Conservation (phyloP, 495 filamentous ascomycete species). For the Hypoxylon rickii region DNA sequence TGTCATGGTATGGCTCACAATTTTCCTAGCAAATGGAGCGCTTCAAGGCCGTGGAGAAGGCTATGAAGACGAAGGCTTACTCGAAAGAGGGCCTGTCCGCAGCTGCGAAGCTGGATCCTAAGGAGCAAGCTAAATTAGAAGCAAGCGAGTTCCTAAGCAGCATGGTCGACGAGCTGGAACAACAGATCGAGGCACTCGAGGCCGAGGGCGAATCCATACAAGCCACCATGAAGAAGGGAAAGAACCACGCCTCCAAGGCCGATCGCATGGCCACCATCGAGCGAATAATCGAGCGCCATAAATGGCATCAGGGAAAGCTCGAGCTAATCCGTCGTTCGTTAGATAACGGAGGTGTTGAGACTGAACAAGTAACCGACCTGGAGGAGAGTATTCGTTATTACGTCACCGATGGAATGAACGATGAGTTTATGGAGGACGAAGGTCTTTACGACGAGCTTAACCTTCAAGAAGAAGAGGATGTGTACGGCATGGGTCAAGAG, state of each 20-base stretch:
- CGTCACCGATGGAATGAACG: conserved; percentile 83
- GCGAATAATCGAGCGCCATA: conserved; percentile 84
- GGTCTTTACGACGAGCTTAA: conserved; percentile 91
- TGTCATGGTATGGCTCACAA: conserved; percentile 14
- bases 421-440: conserved; percentile 91
- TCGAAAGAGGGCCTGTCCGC: conserved; percentile 95
- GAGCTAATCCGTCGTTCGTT: conserved; percentile 88
- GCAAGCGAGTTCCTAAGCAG: conserved; percentile 78
- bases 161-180: conserved; percentile 92
- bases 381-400: conserved; percentile 95
- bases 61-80: conserved; percentile 99
- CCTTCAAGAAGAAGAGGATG: conserved; percentile 84
- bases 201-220: conserved; percentile 87
- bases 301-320: conserved; percentile 92
- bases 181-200: conserved; percentile 89
- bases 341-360: conserved; percentile 89
- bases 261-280: conserved; percentile 88
- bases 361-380: conserved; percentile 78
- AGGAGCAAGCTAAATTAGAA: conserved; percentile 90
- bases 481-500: conserved; percentile 80
- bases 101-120: conserved; percentile 90
- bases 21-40: conserved; percentile 92
- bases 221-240: conserved; percentile 90
- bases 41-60: conserved; percentile 99
- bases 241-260: conserved; percentile 78